Evolutionary conservation across 768 basidiomycete genomes (phyloP).

Genomic region (Agrocybe praecox): DNA sequence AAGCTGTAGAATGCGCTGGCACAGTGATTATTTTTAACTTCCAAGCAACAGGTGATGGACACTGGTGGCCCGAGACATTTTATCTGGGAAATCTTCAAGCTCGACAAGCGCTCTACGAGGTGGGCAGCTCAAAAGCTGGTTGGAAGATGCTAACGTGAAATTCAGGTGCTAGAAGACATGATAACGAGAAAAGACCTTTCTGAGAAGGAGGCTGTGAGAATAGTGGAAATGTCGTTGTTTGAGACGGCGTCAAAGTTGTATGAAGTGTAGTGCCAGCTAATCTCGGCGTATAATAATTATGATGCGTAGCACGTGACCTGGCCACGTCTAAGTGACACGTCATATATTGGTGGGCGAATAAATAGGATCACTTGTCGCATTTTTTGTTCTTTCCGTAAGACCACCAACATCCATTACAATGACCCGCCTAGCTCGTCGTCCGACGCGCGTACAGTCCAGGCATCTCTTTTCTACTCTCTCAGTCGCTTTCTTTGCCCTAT

Average conservation of each 20-base stretch:
- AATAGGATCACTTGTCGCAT: constrained; percentile 20
- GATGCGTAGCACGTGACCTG: constrained; percentile 26
- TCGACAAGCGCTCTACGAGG: constrained; percentile 61
- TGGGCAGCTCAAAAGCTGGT: constrained; percentile 23
- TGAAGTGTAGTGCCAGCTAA: constrained; percentile 35
- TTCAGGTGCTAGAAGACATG: constrained; percentile 58
- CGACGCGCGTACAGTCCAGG: constrained; percentile 61
- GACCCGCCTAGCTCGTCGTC: constrained; percentile 42
- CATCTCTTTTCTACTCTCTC: constrained; percentile 61
- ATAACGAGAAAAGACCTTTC: constrained; percentile 52
- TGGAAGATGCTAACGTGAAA: not conserved
- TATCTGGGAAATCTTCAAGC: constrained; percentile 71
- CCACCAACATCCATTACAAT: constrained; percentile 35
- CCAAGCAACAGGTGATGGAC: constrained; percentile 51
- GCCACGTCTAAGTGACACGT: constrained; percentile 48
- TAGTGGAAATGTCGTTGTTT: constrained; percentile 62
- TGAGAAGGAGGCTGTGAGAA: constrained; percentile 52
- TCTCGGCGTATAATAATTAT: not conserved
- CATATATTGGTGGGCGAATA: constrained; percentile 31
- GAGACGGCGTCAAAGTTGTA: constrained; percentile 70
- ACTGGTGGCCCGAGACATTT: constrained; percentile 79
- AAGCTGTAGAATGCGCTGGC: constrained; percentile 18
- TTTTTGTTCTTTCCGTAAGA: constrained; percentile 26
- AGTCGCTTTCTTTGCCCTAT: constrained; percentile 57
- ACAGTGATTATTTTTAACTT: not conserved